phyloP scores from a whole-genome alignment of 2,329 filamentous ascomycete species.

The Aaosphaeria arxii region DNA sequence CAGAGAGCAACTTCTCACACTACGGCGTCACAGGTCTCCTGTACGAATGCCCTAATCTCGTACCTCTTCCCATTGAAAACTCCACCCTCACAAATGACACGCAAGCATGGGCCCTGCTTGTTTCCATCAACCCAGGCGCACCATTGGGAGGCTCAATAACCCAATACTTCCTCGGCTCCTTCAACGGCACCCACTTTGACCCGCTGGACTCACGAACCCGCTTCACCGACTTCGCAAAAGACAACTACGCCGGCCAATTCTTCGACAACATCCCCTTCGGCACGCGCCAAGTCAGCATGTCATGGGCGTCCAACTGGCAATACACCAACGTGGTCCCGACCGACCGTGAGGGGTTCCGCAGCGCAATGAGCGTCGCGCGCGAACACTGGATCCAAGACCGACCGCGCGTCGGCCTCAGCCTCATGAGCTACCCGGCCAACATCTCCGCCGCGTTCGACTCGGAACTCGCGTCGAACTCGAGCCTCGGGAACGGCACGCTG shows the following conservation, averaged over 20 bases:
- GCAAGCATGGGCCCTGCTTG: conserved; percentile 44
- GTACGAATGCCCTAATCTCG: conserved; percentile 64
- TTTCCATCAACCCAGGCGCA: conserved; percentile 58
- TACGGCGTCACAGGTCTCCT: conserved; percentile 53
- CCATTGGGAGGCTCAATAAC: conserved; percentile 55
- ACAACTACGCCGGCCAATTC: conserved; percentile 58
- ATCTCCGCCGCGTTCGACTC: conserved; percentile 46
- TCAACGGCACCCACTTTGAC: conserved; percentile 63
- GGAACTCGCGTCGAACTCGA: conserved; percentile 42
- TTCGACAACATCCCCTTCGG: conserved; percentile 45
- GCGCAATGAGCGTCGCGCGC: conserved; percentile 53
- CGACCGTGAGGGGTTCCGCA: conserved; percentile 53
- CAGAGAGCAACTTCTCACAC: conserved; percentile 57
- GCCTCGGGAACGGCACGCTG: conserved; percentile 49
- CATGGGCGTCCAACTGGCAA: conserved; percentile 61
- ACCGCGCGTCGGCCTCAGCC: conserved; percentile 50
- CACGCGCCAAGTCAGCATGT: conserved; percentile 47
- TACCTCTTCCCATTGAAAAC: conserved; percentile 51
- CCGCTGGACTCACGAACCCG: conserved; percentile 42
- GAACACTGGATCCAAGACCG: conserved; percentile 52
- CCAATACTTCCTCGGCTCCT: conserved; percentile 57
- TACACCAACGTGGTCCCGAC: conserved; percentile 56
- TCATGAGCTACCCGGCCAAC: conserved; percentile 52
- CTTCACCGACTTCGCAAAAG: conserved; percentile 49
- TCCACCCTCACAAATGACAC: conserved; percentile 28